phyloP scores from a whole-genome alignment of 192 early-diverging fungal species.

The Globomyces pollinis-pini region DNA sequence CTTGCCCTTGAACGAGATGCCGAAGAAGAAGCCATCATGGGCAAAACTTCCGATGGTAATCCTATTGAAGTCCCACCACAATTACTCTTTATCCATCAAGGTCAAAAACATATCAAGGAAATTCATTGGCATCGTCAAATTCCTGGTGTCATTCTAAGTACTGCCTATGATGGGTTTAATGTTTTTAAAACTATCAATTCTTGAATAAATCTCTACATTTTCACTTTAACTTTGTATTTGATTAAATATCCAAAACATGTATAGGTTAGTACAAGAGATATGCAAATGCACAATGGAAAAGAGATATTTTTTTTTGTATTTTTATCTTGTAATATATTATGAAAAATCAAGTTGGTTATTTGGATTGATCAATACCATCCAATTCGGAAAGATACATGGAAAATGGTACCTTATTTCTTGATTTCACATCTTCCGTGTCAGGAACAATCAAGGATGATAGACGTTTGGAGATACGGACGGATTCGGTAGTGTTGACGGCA shows the following conservation, averaged over 20 bases:
- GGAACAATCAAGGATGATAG: background rate
- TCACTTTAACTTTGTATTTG: too few species aligned
- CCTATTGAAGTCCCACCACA: conserved; percentile 85
- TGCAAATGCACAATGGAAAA: too few species aligned
- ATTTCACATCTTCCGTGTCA: background rate
- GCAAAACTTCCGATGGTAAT: conserved; percentile 39
- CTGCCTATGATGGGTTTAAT: conserved; percentile 84
- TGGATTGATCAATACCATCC: too few species aligned
- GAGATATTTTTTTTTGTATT: too few species aligned
- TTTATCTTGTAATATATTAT: too few species aligned
- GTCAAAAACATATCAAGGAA: conserved; percentile 91
- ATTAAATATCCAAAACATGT: too few species aligned
- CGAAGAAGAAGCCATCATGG: conserved; percentile 67
- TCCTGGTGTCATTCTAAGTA: conserved; percentile 82
- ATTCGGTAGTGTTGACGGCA: background rate
- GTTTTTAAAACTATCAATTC: conserved; percentile 94
- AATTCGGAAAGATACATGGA: background rate
- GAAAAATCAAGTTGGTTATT: too few species aligned
- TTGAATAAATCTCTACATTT: too few species aligned
- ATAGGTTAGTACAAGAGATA: too few species aligned
- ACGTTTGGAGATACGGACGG: background rate
- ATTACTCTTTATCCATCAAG: conserved; percentile 76
- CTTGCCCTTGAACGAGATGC: conserved; percentile 92
- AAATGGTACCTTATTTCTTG: background rate
- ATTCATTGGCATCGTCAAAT: conserved; percentile 94